Conservation (phyloP, 768 basidiomycete genomes). For the Amanita fuliginea region DNA sequence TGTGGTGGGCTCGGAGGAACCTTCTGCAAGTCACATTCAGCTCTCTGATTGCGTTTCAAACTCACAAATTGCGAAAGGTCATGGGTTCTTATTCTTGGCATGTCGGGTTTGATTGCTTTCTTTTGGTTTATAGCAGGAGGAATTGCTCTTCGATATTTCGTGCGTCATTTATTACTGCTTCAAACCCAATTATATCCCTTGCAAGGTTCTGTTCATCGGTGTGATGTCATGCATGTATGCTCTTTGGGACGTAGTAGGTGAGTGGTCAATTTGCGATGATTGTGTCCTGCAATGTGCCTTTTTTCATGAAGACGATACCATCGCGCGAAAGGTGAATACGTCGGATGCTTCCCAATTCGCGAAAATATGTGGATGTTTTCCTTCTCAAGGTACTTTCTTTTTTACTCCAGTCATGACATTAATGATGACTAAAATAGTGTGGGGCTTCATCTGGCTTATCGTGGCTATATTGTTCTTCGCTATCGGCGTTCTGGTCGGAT, state of each 20-base stretch:
- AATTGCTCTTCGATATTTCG: slow-evolving; percentile 67
- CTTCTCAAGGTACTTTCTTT: slow-evolving; percentile 49
- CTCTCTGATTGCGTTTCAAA: background rate
- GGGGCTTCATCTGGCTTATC: slow-evolving; percentile 86
- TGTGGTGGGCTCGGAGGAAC: slow-evolving; percentile 80
- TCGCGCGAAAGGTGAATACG: slow-evolving; percentile 74
- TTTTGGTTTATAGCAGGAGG: slow-evolving; percentile 80
- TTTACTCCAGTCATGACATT: background rate
- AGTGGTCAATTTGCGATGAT: slow-evolving; percentile 9
- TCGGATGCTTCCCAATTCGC: slow-evolving; percentile 85
- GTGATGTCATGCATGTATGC: slow-evolving; percentile 83
- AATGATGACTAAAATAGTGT: slow-evolving; percentile 35
- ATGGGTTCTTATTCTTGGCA: slow-evolving; percentile 68
- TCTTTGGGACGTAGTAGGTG: slow-evolving; percentile 81
- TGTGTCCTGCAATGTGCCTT: background rate
- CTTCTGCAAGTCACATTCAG: slow-evolving; percentile 42
- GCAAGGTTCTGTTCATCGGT: slow-evolving; percentile 70
- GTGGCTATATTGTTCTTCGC: slow-evolving; percentile 67
- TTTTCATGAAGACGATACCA: slow-evolving; percentile 56
- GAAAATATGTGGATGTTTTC: slow-evolving; percentile 75
- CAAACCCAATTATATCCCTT: background rate
- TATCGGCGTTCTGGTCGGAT: slow-evolving; percentile 63
- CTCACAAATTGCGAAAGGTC: slow-evolving; percentile 31
- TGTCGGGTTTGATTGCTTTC: slow-evolving; percentile 67
- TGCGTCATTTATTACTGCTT: slow-evolving; percentile 19